Conservation (phyloP, 1,139 yeast genomes). For the Hyphopichia burtonii region DNA sequence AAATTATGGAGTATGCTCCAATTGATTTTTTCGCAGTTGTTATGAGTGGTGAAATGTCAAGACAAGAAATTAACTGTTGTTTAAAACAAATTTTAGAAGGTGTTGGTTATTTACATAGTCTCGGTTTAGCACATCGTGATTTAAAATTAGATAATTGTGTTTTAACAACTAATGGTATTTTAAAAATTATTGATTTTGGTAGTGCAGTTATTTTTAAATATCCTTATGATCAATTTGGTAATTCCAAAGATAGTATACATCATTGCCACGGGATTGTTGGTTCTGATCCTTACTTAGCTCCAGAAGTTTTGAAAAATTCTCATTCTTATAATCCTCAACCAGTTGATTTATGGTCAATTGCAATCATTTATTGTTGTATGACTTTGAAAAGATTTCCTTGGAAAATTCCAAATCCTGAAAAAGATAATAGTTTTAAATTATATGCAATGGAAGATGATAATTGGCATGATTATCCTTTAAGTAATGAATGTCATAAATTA, state of each 20-base stretch:
- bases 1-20: conserved; percentile 95
- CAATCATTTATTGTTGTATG: conserved; percentile 95
- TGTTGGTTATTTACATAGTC: conserved; percentile 75
- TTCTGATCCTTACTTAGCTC: conserved; percentile 96
- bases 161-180: conserved; percentile 77
- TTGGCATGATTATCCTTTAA: conserved; percentile 52
- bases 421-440: conserved; percentile 75
- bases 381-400: conserved; percentile 92
- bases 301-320: conserved; percentile 78
- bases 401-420: conserved; percentile 85
- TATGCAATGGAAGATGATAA: conserved; percentile 56
- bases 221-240: conserved; percentile 67
- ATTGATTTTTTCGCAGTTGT: conserved; percentile 92
- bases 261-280: conserved; percentile 94
- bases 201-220: conserved; percentile 92
- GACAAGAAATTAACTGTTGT: conserved; percentile 85
- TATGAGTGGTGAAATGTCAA: conserved; percentile 89
- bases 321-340: conserved; percentile 84
- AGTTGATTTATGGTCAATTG: conserved; percentile 94
- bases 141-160: conserved; percentile 94
- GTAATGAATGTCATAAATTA: conserved; percentile 50
- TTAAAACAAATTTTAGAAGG: conserved; percentile 85
- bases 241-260: conserved; percentile 57
- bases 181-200: conserved; percentile 94
- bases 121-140: conserved; percentile 96